Evolutionary conservation across 768 basidiomycete species (phyloP).

Genomic region (Botryobasidium botryosum): DNA sequence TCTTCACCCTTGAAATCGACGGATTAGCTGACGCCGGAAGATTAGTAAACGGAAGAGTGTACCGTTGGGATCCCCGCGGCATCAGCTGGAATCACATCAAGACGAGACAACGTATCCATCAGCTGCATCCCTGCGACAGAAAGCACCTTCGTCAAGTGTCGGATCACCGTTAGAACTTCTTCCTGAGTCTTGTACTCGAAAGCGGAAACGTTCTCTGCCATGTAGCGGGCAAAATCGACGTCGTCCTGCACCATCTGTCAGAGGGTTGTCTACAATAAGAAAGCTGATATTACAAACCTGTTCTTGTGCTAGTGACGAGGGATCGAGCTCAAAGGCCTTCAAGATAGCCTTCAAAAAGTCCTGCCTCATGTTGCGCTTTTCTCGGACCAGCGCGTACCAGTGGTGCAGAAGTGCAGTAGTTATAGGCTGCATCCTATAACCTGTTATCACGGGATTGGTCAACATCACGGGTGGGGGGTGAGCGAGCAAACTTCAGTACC

Average conservation of each 20-base stretch:
- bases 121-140: slow-evolving; percentile 70
- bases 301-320: too few relatives aligned
- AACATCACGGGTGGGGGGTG: not conserved
- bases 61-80: not conserved
- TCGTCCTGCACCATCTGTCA: too few relatives aligned
- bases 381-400: slow-evolving; percentile 84
- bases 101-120: slow-evolving; percentile 56
- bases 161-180: slow-evolving; percentile 75
- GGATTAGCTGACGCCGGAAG: not conserved
- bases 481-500: too few relatives aligned
- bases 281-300: too few relatives aligned
- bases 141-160: slow-evolving; percentile 52
- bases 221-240: slow-evolving; percentile 73
- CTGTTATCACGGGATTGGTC: too few relatives aligned
- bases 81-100: slow-evolving; percentile 22
- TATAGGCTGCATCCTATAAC: slow-evolving; percentile 44
- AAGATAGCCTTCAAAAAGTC: slow-evolving; percentile 76
- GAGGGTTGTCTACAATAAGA: too few relatives aligned
- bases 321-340: slow-evolving; percentile 62
- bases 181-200: slow-evolving; percentile 94
- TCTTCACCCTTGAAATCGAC: not conserved
- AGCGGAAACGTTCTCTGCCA: slow-evolving; percentile 84
- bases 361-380: slow-evolving; percentile 71
- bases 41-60: too few relatives aligned
- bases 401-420: slow-evolving; percentile 65